These are phyloP conservation scores for Periglandula ipomoeae DNA, from an alignment of 2,329 filamentous ascomycete genomes.

Conservation along the genomic window DNA sequence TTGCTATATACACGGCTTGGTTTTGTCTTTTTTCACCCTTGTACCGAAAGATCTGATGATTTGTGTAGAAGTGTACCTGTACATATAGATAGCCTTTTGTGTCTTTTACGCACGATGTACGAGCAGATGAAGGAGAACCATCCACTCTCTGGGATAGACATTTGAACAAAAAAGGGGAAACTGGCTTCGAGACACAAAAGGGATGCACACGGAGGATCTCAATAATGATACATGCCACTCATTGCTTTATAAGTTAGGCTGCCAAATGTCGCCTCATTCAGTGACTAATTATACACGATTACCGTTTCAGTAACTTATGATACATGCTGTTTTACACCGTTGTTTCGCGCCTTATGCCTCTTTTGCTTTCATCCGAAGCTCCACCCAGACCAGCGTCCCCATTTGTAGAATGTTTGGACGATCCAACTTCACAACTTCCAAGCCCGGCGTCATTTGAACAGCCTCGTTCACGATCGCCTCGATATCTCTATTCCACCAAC, in stretches of 20 bases:
- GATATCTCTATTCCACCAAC: constrained; percentile 62
- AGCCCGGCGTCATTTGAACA: constrained; percentile 35
- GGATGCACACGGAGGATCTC: background rate
- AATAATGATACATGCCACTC: constrained; percentile 9
- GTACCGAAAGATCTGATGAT: background rate
- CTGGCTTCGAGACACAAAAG: background rate
- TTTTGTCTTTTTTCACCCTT: background rate
- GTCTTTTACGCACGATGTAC: constrained; percentile 15
- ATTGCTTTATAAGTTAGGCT: background rate
- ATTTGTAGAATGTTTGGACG: constrained; percentile 43
- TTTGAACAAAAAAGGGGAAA: background rate
- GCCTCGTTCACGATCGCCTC: constrained; percentile 44
- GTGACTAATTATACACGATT: background rate
- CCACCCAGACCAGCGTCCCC: constrained; percentile 50
- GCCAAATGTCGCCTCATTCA: background rate
- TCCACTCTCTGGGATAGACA: background rate
- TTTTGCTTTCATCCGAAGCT: constrained; percentile 30
- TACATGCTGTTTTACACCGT: background rate
- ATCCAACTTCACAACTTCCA: constrained; percentile 47
- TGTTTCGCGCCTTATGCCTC: constrained; percentile 3
- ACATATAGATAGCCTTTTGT: background rate
- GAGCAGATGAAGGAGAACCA: constrained; percentile 9
- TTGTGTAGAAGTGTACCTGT: background rate
- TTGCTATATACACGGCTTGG: background rate
- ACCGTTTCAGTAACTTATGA: background rate